Evolutionary conservation across 306 rosid genomes (phyloP).

Genomic region (Calophaca sinica): DNA sequence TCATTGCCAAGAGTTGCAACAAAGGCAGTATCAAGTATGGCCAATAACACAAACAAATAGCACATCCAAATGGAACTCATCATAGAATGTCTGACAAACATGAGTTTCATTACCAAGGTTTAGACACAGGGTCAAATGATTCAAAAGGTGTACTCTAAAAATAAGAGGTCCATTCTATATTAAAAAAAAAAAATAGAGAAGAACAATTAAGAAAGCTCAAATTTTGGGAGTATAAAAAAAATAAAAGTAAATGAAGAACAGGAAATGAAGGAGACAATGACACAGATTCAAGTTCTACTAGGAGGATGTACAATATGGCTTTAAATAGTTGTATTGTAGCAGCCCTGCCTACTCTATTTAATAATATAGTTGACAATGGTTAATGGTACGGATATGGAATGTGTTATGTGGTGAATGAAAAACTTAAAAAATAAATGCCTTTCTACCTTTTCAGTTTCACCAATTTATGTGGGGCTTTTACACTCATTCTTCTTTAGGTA

Average conservation of each 20-base stretch:
- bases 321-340: conserved; percentile 58
- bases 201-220: conserved; percentile 36
- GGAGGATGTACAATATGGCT: conserved; percentile 44
- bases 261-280: conserved; percentile 41
- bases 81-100: conserved; percentile 37
- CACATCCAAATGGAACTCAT: conserved; percentile 60
- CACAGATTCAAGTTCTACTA: conserved; percentile 45
- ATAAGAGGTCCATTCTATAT: conserved; percentile 44
- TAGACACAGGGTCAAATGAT: conserved; percentile 44
- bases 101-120: conserved; percentile 48
- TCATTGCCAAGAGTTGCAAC: conserved; percentile 53
- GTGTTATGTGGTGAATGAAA: conserved; percentile 27
- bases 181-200: neutral
- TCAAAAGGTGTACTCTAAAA: conserved; percentile 39
- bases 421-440: conserved; percentile 34
- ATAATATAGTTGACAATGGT: conserved; percentile 32
- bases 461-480: conserved; percentile 44
- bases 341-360: conserved; percentile 48
- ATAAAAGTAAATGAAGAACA: conserved; percentile 36
- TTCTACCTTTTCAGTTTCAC: conserved; percentile 48
- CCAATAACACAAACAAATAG: conserved; percentile 56
- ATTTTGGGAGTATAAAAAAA: conserved; percentile 34
- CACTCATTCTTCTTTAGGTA: conserved; percentile 41
- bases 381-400: conserved; percentile 9
- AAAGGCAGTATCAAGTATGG: conserved; percentile 50